Base-by-base conservation (phyloP, 2,329 filamentous ascomycete genomes). In the Ophiocordyceps unilateralis region DNA sequence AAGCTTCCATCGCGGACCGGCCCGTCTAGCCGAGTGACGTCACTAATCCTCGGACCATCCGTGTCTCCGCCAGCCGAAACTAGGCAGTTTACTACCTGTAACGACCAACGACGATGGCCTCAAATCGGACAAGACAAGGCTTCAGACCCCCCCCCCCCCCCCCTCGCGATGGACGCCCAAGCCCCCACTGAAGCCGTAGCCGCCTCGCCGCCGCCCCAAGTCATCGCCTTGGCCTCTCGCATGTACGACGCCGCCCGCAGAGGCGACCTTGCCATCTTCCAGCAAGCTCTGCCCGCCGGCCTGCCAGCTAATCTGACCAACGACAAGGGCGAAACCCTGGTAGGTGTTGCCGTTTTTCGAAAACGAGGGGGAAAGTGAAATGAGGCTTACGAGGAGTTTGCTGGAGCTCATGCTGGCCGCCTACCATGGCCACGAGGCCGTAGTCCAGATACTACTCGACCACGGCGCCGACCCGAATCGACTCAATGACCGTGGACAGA, bases 231-330 rank as follows among this genome's bases (percentile, higher is more conserved):
- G 26, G 80, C 80, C 2, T 64, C 67, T 10, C 72, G 72, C 48
- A 71, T 84, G 62, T 85, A 81, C 60, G 70, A 82, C 50, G 70
- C 76, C 23, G 79, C 81, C 1, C 70, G 81, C 26, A 55, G 60
- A 20, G 81, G 80, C 44, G 63, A 78, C 41, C 63, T 70, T 2
- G 55, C 69, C 5, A 58, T 74, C 12, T 72, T 86, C n/a, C 55
- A 68, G 37, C 70, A 78, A 57, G 81, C 81, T 40, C 58, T 86
- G 32, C 65, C 68, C 1, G 75, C 74, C 2, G 80, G 81, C 1
- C 62, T 85, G 22, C 80, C 80, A 0, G 64, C 72, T 1, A 84
- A 83, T 51, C 65, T 85, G 57, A 83, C 78, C 20, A 84, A 85
- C 51, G 71, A 80, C 41, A 79, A 81, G 48, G 81, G 81, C 41